Conservation (phyloP, 2,329 filamentous ascomycete species). For the Hypoxylon sp. region DNA sequence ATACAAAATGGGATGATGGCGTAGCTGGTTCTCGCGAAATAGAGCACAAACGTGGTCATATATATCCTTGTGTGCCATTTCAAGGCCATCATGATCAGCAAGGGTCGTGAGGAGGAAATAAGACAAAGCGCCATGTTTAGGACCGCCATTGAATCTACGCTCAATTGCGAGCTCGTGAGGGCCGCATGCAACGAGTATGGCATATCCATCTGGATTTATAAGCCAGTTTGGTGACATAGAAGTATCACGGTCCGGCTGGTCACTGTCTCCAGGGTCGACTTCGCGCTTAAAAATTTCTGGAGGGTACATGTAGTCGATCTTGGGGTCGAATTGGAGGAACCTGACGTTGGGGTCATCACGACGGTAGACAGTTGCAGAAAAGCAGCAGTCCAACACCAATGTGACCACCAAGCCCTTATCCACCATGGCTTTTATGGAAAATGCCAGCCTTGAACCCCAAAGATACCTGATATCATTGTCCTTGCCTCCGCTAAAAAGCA, state of each 20-base stretch:
- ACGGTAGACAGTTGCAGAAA: conserved; percentile 22
- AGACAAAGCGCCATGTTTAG: conserved; percentile 13
- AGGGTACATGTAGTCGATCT: not conserved
- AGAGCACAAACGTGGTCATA: conserved; percentile 6
- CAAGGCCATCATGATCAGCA: not conserved
- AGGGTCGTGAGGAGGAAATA: conserved; percentile 14
- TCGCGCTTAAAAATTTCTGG: not conserved
- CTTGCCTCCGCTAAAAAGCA: not conserved
- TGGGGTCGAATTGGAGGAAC: conserved; percentile 12
- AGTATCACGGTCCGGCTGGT: not conserved
- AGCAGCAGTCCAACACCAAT: conserved; percentile 31
- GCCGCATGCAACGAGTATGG: conserved; percentile 23
- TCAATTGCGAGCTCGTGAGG: conserved; percentile 15
- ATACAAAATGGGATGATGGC: conserved; percentile 25
- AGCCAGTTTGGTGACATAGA: conserved; percentile 18
- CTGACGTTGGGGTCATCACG: not conserved
- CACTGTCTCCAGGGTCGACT: not conserved
- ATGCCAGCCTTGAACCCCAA: not conserved
- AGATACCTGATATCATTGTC: not conserved
- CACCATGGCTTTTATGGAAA: conserved; percentile 16
- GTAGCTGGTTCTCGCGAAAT: conserved; percentile 3
- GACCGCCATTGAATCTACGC: not conserved
- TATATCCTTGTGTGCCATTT: not conserved
- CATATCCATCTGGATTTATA: conserved; percentile 16
- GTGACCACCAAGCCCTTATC: conserved; percentile 21